These are phyloP conservation scores for Tulasnella sp. DNA, from an alignment of 768 basidiomycete species.

Conservation along the genomic window DNA sequence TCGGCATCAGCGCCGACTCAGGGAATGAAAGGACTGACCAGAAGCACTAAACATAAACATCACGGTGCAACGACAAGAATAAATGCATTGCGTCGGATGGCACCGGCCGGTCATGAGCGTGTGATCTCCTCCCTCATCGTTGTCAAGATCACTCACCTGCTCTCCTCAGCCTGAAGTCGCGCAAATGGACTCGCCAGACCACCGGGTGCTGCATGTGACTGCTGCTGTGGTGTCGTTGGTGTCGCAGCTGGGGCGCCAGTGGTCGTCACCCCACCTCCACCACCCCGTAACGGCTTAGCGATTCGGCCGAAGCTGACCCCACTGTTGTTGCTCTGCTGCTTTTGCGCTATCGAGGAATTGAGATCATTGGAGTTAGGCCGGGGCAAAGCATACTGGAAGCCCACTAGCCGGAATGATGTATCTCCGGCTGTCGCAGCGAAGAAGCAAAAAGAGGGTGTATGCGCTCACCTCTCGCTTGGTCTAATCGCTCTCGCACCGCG, in stretches of 20 bases:
- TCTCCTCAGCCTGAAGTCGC: slow-evolving; percentile 71
- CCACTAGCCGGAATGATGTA: background rate
- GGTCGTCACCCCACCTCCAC: slow-evolving; percentile 51
- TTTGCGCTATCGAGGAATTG: slow-evolving; percentile 48
- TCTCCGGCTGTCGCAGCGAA: background rate
- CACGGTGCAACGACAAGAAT: no score
- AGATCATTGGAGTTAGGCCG: background rate
- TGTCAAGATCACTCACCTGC: slow-evolving; percentile 30
- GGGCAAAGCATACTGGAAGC: background rate
- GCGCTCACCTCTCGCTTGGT: slow-evolving; percentile 77
- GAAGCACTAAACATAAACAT: slow-evolving; percentile 27
- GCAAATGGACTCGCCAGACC: slow-evolving; percentile 52
- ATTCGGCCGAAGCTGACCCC: slow-evolving; percentile 80
- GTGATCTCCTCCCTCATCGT: slow-evolving; percentile 24
- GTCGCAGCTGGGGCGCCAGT: slow-evolving; percentile 29
- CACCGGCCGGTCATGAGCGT: slow-evolving; percentile 3
- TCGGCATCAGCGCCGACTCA: no score
- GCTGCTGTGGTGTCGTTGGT: background rate
- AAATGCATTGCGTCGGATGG: slow-evolving; percentile 21
- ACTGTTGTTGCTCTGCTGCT: slow-evolving; percentile 35
- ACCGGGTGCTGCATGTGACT: slow-evolving; percentile 21
- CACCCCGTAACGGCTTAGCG: slow-evolving; percentile 91
- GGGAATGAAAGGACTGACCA: slow-evolving; percentile 16
- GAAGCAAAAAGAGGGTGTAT: no score
- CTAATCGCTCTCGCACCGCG: slow-evolving; percentile 81